Base-by-base conservation (phyloP, 164 flowering plant species). In the grape (Vitis vinifera) region DNA sequence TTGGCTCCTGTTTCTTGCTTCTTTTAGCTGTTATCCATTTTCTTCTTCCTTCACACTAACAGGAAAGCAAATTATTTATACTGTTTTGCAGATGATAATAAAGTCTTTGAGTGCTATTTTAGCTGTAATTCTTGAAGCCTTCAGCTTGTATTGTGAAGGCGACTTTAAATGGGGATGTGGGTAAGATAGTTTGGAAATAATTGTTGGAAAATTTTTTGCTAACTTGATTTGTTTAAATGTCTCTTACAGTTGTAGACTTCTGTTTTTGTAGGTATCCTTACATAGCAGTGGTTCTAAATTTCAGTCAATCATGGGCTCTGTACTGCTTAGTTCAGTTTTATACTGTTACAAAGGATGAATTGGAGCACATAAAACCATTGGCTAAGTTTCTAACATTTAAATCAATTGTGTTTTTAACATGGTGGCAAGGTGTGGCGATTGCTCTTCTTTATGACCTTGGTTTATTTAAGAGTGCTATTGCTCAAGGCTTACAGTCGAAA, bases 351-450 rank as follows among this genome's bases (percentile, higher is more conserved):
- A 89, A 95, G 74, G 92, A 91, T 72, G 93, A 93, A 77, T 70
- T 95, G 78, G 90, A 77, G 16, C 98, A 88, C 80, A 91, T 95
- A 72, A 84, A 93, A 75, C 99, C 99, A 48, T 77, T 95, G 66
- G 85, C 88, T 70, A 95, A 93, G 84, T 95, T 95, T 81, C 68
- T 95, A 76, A 83, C 89, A 47, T 95, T 95, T 59, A 95, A 95
- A 71, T 93, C 99, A 55, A 95, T 95, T 74, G 99, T 95, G 56
- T 95, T 95, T 75, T 77, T 95, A 82, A 93, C 99, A 11, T 95
- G 99, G 99, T 95, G 99, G 99, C 98, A 95, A 86, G 99, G 98
- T 76, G 89, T 95, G 68, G 96, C 88, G 51, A 91, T 95, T 71
- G 96, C 98, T 17, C 81, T 91, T 62, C 79, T 95, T 15, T 88